These are phyloP conservation scores for Hanseniaspora thailandica DNA, from an alignment of 805 yeast species.

Conservation along the genomic window DNA sequence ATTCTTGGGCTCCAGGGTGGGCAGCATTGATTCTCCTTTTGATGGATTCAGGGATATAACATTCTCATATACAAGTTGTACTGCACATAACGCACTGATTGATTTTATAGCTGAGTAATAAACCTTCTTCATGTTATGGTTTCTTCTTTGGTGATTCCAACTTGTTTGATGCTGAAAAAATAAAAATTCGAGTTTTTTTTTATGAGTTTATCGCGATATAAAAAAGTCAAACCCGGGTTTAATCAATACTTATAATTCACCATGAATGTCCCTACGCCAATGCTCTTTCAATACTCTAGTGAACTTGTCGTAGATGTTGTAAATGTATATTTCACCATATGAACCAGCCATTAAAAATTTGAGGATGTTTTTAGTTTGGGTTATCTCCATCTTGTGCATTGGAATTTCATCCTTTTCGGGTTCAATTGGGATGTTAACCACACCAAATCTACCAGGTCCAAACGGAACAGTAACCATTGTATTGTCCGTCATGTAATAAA, in stretches of 20 bases:
- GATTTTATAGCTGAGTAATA: neutral
- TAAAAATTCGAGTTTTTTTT: neutral
- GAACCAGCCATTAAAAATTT: neutral
- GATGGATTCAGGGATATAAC: slow-evolving; percentile 31
- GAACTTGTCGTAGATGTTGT: neutral
- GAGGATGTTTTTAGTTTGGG: neutral
- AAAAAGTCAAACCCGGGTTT: neutral
- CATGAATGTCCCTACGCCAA: neutral
- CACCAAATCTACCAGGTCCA: neutral
- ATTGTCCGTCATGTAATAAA: neutral
- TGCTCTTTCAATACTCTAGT: neutral
- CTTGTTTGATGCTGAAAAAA: neutral
- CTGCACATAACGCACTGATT: slow-evolving; percentile 2
- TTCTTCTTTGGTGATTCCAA: neutral
- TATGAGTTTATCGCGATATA: neutral
- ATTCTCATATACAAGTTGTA: slow-evolving; percentile 4
- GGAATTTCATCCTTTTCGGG: neutral
- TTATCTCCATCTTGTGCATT: neutral
- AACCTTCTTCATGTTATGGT: neutral
- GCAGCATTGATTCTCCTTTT: slow-evolving; percentile 89
- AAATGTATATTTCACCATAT: neutral
- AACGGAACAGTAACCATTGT: neutral
- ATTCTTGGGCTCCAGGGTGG: slow-evolving; percentile 61
- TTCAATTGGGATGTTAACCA: neutral
- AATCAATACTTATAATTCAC: neutral